Evolutionary conservation across 2,329 filamentous ascomycete genomes (phyloP).

Genomic region (Fusarium sp.): DNA sequence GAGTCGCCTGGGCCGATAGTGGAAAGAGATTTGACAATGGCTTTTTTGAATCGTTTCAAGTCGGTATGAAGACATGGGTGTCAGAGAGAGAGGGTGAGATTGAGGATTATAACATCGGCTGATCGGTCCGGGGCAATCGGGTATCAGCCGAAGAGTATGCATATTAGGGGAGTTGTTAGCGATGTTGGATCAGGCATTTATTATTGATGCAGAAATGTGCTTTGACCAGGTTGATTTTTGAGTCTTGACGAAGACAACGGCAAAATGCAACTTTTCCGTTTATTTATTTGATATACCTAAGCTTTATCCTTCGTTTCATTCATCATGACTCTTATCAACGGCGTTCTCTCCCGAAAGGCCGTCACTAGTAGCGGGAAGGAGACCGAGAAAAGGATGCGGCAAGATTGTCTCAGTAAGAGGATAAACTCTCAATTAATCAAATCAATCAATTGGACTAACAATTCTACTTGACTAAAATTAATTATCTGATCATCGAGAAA

Average conservation of each 20-base stretch:
- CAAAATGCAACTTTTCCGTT: background rate
- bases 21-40: constrained; percentile 52
- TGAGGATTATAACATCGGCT: constrained; percentile 46
- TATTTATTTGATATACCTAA: background rate
- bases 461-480: background rate
- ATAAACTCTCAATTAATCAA: background rate
- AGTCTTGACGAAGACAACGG: too few species aligned
- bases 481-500: background rate
- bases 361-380: constrained; percentile 23
- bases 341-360: constrained; percentile 20
- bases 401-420: constrained; percentile 10
- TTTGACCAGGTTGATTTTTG: background rate
- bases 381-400: constrained; percentile 20
- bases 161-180: constrained; percentile 4
- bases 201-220: background rate
- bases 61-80: constrained; percentile 55
- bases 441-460: background rate
- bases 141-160: constrained; percentile 24
- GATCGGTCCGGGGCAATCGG: constrained; percentile 35
- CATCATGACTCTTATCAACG: constrained; percentile 12
- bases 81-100: constrained; percentile 50
- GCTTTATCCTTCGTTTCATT: background rate
- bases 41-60: constrained; percentile 51
- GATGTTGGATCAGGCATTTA: constrained; percentile 6
- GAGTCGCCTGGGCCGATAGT: constrained; percentile 48